Percentiles rank a stretch among this genome's conserved stretches.
phyloP scores from a whole-genome alignment of 2,329 filamentous ascomycete genomes.

The Kalaharituber pfeilii region DNA sequence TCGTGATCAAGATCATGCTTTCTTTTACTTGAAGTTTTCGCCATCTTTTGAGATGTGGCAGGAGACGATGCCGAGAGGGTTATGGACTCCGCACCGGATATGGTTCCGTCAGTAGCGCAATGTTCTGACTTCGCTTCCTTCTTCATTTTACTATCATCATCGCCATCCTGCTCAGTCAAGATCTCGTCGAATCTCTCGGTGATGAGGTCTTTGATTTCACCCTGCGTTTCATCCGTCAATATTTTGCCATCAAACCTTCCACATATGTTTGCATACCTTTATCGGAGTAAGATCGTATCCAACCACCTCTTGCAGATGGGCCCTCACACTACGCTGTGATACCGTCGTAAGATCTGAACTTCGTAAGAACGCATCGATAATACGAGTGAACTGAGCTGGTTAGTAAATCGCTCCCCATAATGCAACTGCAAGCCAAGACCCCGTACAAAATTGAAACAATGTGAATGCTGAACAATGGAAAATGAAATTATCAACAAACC shows the following conservation, averaged over 20 bases:
- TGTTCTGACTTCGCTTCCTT: slow-evolving; percentile 32
- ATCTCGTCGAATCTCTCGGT: slow-evolving; percentile 57
- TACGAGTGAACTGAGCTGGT: slow-evolving; percentile 34
- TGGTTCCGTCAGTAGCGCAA: slow-evolving; percentile 10
- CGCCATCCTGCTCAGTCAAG: slow-evolving; percentile 25
- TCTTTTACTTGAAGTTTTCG: slow-evolving; percentile 40
- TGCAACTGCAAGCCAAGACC: neutral
- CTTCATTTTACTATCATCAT: slow-evolving; percentile 24
- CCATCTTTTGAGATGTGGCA: neutral
- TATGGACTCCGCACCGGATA: slow-evolving; percentile 28
- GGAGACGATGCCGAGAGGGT: slow-evolving; percentile 16
- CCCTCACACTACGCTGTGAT: slow-evolving; percentile 44
- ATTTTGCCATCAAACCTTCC: no score
- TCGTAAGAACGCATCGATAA: slow-evolving; percentile 43
- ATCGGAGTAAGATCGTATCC: slow-evolving; percentile 42
- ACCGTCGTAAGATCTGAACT: slow-evolving; percentile 45
- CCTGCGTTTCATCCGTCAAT: no score
- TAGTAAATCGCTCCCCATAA: neutral
- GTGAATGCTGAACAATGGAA: no score
- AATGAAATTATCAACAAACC: no score
- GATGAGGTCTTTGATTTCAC: slow-evolving; percentile 53
- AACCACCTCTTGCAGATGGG: slow-evolving; percentile 38
- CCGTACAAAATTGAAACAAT: no score
- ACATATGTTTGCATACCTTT: slow-evolving; percentile 36
- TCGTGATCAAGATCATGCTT: slow-evolving; percentile 59